phyloP scores from a whole-genome alignment of 108 stramenopile genomes.

The Epithemia pelagica region DNA sequence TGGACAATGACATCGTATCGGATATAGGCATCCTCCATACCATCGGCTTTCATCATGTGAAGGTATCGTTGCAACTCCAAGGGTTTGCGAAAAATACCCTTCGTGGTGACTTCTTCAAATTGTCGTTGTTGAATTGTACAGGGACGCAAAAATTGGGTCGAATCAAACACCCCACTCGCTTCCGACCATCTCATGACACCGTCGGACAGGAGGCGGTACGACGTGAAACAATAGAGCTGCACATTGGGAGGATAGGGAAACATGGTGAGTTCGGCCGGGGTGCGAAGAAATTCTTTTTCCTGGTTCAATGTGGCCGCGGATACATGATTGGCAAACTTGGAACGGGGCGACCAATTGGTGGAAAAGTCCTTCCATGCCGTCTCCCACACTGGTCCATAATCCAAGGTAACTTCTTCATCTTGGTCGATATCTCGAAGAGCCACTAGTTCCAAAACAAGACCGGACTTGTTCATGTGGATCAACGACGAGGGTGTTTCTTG shows the following conservation, averaged over 20 bases:
- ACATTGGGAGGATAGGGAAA: background rate
- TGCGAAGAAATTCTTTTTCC: background rate
- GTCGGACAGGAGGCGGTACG: background rate
- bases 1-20: background rate
- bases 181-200: background rate
- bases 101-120: background rate
- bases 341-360: background rate
- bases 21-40: background rate
- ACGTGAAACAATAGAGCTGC: background rate
- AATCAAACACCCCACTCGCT: background rate
- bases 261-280: background rate
- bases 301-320: background rate
- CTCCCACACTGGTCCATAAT: slow-evolving; percentile 67
- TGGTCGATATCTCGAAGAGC: slow-evolving; percentile 58
- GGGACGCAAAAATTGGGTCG: background rate
- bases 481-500: slow-evolving; percentile 17
- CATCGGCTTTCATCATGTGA: background rate
- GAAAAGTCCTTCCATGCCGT: slow-evolving; percentile 53
- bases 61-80: background rate
- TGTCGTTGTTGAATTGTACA: background rate
- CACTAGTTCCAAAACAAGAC: slow-evolving; percentile 49
- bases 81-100: background rate
- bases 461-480: slow-evolving; percentile 15
- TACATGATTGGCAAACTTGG: background rate
- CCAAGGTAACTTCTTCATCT: slow-evolving; percentile 64